Evolutionary conservation across 23 red algal species (phyloP).

Genomic region (Cyanidiococcus yangmingshanensis): DNA sequence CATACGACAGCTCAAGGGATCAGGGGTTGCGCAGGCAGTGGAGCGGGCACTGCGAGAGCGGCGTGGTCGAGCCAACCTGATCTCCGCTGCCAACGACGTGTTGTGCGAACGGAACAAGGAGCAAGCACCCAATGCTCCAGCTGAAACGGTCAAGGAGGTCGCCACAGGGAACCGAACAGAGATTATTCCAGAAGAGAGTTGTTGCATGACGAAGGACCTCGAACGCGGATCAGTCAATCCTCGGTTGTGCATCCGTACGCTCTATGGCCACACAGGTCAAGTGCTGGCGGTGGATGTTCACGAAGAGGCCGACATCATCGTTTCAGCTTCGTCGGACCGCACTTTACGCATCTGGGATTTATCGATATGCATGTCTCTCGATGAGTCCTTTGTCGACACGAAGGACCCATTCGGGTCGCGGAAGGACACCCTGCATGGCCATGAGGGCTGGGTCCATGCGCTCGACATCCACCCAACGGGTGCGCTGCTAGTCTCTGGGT

Average conservation of each 20-base stretch:
- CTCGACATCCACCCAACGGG: conserved; percentile 41
- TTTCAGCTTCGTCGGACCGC: conserved; percentile 55
- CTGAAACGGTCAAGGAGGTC: conserved; percentile 26
- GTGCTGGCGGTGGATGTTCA: conserved; percentile 48
- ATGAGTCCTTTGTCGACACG: neutral
- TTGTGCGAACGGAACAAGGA: conserved; percentile 19
- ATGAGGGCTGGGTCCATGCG: conserved; percentile 79
- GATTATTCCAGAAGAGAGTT: neutral
- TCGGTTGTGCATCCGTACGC: conserved; percentile 22
- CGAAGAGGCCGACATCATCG: conserved; percentile 34
- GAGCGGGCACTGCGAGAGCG: conserved; percentile 2
- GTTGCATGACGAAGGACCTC: neutral
- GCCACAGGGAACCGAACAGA: neutral
- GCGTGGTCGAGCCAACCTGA: neutral
- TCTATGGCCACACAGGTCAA: conserved; percentile 71
- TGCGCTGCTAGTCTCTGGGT: conserved; percentile 47
- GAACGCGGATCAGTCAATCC: neutral
- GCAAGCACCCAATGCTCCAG: neutral
- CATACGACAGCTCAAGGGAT: conserved; percentile 51
- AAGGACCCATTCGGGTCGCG: conserved; percentile 13
- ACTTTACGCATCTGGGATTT: conserved; percentile 71
- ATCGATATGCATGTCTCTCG: conserved; percentile 19
- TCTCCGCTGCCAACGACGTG: neutral
- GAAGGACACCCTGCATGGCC: conserved; percentile 58
- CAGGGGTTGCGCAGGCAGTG: conserved; percentile 12